Conservation (phyloP, 2,329 filamentous ascomycete genomes). For the Fusarium temperatum region DNA sequence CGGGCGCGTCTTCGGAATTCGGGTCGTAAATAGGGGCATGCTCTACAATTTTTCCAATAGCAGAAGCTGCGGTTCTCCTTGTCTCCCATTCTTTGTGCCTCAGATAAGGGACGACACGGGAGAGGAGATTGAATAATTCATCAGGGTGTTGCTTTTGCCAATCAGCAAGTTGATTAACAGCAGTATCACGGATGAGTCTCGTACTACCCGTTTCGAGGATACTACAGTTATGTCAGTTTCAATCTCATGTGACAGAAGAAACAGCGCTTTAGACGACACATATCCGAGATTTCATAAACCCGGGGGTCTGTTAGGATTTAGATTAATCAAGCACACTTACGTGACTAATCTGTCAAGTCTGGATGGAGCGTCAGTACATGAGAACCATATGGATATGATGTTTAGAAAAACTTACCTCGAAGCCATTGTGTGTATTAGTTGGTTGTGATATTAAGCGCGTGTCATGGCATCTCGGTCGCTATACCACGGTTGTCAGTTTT, state of each 20-base stretch:
- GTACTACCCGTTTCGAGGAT: constrained; percentile 98
- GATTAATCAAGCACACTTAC: constrained; percentile 63
- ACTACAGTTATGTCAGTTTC: constrained; percentile 56
- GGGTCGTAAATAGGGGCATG: constrained; percentile 90
- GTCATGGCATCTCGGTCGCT: constrained; percentile 45
- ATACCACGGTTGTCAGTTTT: constrained; percentile 23
- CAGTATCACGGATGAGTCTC: constrained; percentile 93
- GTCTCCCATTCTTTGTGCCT: constrained; percentile 98
- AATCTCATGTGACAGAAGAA: background rate
- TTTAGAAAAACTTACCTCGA: constrained; percentile 57
- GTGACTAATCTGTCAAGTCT: constrained; percentile 88
- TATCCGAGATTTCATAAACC: background rate
- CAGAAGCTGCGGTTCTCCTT: constrained; percentile 89
- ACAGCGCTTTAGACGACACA: background rate
- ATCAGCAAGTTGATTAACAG: constrained; percentile 94
- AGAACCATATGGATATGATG: background rate
- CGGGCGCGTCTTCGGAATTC: constrained; percentile 73
- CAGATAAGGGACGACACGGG: constrained; percentile 93
- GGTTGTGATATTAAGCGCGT: constrained; percentile 26
- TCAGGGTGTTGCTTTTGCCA: constrained; percentile 98
- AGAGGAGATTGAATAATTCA: constrained; percentile 94
- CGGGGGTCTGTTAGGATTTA: background rate
- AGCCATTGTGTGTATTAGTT: constrained; percentile 59
- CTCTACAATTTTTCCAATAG: constrained; percentile 91
- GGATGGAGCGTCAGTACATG: constrained; percentile 26